phyloP scores from a whole-genome alignment of 78 protist species.

The Chrysochromulina tobinii region DNA sequence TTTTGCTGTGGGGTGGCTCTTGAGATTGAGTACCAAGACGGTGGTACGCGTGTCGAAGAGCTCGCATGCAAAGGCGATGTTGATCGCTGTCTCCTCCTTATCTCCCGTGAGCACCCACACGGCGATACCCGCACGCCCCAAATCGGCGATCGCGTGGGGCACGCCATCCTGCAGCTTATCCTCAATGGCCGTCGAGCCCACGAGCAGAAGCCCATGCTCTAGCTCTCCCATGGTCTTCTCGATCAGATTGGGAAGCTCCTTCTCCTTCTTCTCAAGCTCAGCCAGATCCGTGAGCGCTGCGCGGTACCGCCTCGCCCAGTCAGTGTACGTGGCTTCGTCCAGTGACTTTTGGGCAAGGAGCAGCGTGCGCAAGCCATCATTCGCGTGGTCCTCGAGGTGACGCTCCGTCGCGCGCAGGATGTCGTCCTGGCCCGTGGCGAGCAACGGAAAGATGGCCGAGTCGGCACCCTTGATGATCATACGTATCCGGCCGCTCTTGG shows the following conservation, averaged over 20 bases:
- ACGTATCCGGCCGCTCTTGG: too few species aligned
- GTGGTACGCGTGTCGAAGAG: background rate
- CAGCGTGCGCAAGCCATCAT: slow-evolving; percentile 36
- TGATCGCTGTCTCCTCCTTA: slow-evolving; percentile 96
- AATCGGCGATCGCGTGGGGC: slow-evolving; percentile 45
- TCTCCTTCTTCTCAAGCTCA: slow-evolving; percentile 4
- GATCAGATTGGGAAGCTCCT: slow-evolving; percentile 18
- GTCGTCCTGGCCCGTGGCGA: background rate
- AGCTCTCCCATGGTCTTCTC: slow-evolving; percentile 30
- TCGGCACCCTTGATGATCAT: background rate
- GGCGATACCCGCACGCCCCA: slow-evolving; percentile 42
- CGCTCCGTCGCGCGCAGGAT: background rate
- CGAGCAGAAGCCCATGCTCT: slow-evolving; percentile 66
- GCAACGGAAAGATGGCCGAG: background rate
- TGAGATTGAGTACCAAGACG: background rate
- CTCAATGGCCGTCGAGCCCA: slow-evolving; percentile 90
- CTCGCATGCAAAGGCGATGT: slow-evolving; percentile 89
- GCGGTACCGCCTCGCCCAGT: slow-evolving; percentile 34
- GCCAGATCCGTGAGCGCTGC: slow-evolving; percentile 24
- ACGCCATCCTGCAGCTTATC: slow-evolving; percentile 93
- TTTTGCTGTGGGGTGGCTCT: background rate
- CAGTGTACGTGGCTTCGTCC: slow-evolving; percentile 49
- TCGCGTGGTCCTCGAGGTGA: background rate
- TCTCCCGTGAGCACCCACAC: slow-evolving; percentile 98
- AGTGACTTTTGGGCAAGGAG: slow-evolving; percentile 66